Conservation (phyloP, 345 rosid species). For the Nephelium lappaceum region DNA sequence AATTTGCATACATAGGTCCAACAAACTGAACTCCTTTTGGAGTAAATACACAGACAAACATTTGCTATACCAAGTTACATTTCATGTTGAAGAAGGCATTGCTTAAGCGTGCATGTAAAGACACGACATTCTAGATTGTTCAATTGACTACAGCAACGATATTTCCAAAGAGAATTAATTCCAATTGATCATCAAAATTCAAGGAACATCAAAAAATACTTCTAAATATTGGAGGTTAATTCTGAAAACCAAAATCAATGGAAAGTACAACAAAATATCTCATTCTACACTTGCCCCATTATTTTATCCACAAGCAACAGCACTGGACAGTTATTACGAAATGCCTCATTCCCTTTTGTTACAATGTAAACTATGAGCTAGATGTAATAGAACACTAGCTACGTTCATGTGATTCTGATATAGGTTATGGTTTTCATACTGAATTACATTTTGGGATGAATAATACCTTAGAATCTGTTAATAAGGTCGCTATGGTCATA, state of each 20-base stretch:
- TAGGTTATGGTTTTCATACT: not conserved
- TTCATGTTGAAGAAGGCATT: not conserved
- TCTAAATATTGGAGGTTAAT: no score
- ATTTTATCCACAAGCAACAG: no score
- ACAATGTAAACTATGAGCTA: no score
- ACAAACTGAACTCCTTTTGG: not conserved
- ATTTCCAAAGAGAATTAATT: not conserved
- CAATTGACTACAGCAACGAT: not conserved
- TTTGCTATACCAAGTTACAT: not conserved
- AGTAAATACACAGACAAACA: not conserved
- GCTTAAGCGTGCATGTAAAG: no score
- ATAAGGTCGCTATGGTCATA: not conserved
- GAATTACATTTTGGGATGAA: not conserved
- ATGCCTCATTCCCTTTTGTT: no score
- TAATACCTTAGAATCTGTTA: slow-evolving; percentile 2
- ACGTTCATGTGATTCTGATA: not conserved
- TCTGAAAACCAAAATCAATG: no score
- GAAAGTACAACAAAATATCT: no score
- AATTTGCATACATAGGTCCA: no score
- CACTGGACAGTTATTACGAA: no score
- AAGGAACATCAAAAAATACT: not conserved
- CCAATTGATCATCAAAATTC: not conserved
- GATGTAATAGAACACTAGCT: no score
- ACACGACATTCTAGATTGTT: no score
- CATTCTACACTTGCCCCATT: not conserved